Evolutionary conservation across 768 basidiomycete genomes (phyloP), one percentile per base, ranked within the genome.

Genomic region (Hericium alpestre): DNA sequence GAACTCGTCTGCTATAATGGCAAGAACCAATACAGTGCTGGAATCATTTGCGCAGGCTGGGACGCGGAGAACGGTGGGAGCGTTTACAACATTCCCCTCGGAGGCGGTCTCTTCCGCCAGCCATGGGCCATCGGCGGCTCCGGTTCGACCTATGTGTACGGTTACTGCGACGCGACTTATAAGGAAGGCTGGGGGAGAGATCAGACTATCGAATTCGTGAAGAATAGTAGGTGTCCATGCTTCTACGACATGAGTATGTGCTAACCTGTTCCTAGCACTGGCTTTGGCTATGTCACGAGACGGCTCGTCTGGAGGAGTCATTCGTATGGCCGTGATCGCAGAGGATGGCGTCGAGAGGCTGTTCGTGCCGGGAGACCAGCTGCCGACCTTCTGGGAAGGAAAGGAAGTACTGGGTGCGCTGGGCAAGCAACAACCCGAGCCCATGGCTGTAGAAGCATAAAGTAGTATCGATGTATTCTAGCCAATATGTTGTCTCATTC

Each of bases 101-200:
- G 96, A 22, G 96, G 96, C 54, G 96, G 96, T 25, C 74, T 95
- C 49, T 98, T 99, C 82, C 83, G 90, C 59, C 94, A 95, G 64
- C 94, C 95, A 7, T 99, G 96, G 96, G 92, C 95, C 51, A 98
- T 99, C 61, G 96, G 94, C 70, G 93, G 93, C 23, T 95, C 93
- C 53, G 96, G 96, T 8, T 96, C 93, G 39, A 93, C 93, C 8
- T 99, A 98, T 68, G 93, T 98, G 11, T 99, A 98, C 67, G 96
- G 95, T 54, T 98, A 97, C 73, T 98, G 96, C 65, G 96, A 99
- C 70, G 93, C 96, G n/a, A 97, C 93, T 25, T 99, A 88, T 69
- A 74, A 84, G 71, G 94, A 97, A 27, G 91, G 89, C 15, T 95
- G 91, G 93, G 83, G 81, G 7, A 80, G 80, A 63, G 90, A 93